Base-by-base conservation (phyloP, 164 flowering plant genomes). In the Kingdonia uniflora region DNA sequence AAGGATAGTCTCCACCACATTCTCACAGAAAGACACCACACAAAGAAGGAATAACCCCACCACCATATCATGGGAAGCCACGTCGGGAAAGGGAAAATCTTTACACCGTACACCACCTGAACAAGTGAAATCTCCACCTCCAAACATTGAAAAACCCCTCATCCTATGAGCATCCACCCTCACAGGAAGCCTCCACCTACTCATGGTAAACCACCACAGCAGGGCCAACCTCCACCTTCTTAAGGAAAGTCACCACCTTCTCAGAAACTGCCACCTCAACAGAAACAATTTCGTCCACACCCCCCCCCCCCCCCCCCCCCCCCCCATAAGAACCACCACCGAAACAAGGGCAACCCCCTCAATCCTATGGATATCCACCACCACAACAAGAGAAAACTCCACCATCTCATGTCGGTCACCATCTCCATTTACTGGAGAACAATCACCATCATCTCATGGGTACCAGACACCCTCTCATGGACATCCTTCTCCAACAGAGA, bases 241-340 rank as follows among this genome's bases (percentile, higher is more conserved):
- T 14, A 19, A 33, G 23, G 42, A 7, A 5, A 35, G 12, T 15
- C 41, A 11, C 54, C 39, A 26, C 53, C 53, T 10, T 25, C 14
- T 1, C 52, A 49, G n/a, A 5, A 29, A 0, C 39, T 40, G 11
- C 54, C 55, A 35, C 42, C 55, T 6, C 14, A 17, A 17, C 14
- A 19, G 2, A 24, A 11, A 2, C 42, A 17, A 7, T 42, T 42
- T 17, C 42, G 35, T 19, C 41, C 23, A 17, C 22, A 51, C 13
- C 42, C 54, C 13, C 54, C 54, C 3, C 54, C 54, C n/a, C 1
- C 16, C 53, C 25, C 25, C 53, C 53, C 2, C 53, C 53, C n/a
- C 29, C 53, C 8, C 1, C 17, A 44, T 5, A 22, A 5, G 17
- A 44, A 11, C 23, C 48, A 44, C 48, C 48, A 44, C 48, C 48